Evolutionary conservation across 371 early-diverging fungal genomes (phyloP), one percentile per base, ranked within the genome.

Genomic region (Zychaea mexicana): DNA sequence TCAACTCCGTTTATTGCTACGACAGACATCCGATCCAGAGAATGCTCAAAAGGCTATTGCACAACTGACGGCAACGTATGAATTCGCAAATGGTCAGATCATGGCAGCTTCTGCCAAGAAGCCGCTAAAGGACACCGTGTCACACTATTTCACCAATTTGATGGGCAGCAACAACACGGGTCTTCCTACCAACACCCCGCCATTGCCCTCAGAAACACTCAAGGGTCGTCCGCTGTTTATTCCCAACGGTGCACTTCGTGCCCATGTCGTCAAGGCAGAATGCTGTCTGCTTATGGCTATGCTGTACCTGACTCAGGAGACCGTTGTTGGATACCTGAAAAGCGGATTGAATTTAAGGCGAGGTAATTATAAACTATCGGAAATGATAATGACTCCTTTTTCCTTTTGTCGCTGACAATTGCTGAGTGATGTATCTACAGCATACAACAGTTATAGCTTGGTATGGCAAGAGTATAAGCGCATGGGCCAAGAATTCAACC

Each of bases 201-300:
- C 79, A 6, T 55, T 72, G 4, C 70, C 53, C n/a, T 67, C 67
- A 39, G 72, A 71, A 21, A 67, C 76, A 28, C 42, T 66, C 12
- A 66, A 69, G 28, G 68, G 67, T 1, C 60, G 61, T 24, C 68
- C 67, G 1, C 69, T 69, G 19, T 73, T 80, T 54, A 76, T 84
- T 52, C 64, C 82, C 39, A 88, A 86, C 57, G 86, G 85, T 30
- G 85, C 82, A 21, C 71, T 88, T 28, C 71, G 89, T 42, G 87
- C 85, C 0, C 83, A 82, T 64, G 82, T 86, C n/a, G 71, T 86
- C 62, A 77, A 82, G 55, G 86, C 87, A 1, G 89, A 88, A 66
- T 70, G 85, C 46, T 69, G 82, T 33, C 57, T 88, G 19, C 56
- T 87, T 58, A 88, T 83, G 52, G 79, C 85, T 7, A 68, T 87